Base-by-base conservation (phyloP, 2,329 filamentous ascomycete species). In the Meredithiella fracta region DNA sequence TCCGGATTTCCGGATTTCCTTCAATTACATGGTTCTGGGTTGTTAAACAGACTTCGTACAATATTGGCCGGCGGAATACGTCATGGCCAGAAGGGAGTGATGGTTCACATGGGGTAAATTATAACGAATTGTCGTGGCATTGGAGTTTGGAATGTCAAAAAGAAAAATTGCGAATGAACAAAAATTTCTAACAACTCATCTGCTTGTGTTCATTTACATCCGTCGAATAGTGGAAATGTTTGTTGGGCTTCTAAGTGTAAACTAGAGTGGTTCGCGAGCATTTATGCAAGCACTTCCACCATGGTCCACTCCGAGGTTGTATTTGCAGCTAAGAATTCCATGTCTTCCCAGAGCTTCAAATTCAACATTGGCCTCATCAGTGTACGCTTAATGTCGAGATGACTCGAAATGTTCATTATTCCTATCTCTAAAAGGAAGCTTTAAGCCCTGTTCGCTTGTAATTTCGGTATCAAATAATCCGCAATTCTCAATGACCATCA, bases 21-120 rank as follows among this genome's bases (percentile, higher is more conserved):
- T 73, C 71, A 69, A 70, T 70, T 75, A 73, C 73, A 76, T 76
- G 73, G 70, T 69, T 73, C 71, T 67, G 69, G 72, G 72, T 71
- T 67, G 65, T 63, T 61, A 63, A 68, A 67, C 70, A 69, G 67
- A 66, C 72, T 73, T 71, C 70, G 73, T 71, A 55, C 54, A 69
- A 71, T 70, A 70, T 66, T 69, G 72, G 71, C 71, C 73, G 72
- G 72, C 69, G 65, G 44, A 55, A 31, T 52, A 40, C 50, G 25
- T 38, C 50, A 42, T 59, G 59, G 58, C 55, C 58, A 54, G 58
- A 47, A 56, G 42, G 55, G 69, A 72, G 68, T 70, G 70, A 68
- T 67, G 67, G 67, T 67, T 63, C 66, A 67, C 67, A 70, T 68
- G 68, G 63, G 66, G 66, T 68, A 68, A 58, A 58, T 50, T 58